phyloP scores from a whole-genome alignment of 805 yeast genomes.

The Metschnikowia matae region DNA sequence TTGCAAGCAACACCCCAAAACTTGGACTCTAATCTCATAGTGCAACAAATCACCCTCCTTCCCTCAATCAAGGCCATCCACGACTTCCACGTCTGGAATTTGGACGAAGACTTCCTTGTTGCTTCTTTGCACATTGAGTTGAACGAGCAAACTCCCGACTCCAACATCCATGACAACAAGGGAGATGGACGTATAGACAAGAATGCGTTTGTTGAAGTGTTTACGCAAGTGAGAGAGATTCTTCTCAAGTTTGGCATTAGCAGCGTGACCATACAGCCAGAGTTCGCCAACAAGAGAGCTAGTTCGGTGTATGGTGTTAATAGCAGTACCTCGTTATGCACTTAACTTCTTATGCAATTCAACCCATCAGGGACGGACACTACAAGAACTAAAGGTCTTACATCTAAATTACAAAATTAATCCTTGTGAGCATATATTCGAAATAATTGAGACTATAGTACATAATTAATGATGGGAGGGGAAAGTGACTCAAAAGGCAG shows the following conservation, averaged over 20 bases:
- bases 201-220: conserved; percentile 55
- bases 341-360: not conserved
- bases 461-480: conserved; percentile 1
- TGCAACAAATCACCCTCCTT: conserved; percentile 60
- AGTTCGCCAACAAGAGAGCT: conserved; percentile 44
- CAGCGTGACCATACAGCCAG: conserved; percentile 95
- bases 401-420: not conserved
- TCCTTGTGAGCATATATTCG: not conserved
- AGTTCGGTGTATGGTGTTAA: conserved; percentile 29
- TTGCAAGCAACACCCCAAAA: conserved; percentile 91
- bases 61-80: conserved; percentile 81
- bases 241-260: conserved; percentile 84
- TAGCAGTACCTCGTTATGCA: conserved; percentile 15
- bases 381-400: not conserved
- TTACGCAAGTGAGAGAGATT: conserved; percentile 69
- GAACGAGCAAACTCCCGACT: conserved; percentile 16
- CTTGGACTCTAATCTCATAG: conserved; percentile 70
- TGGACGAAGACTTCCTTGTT: conserved; percentile 79
- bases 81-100: conserved; percentile 95
- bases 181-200: conserved; percentile 48
- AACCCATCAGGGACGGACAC: not conserved
- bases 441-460: not conserved
- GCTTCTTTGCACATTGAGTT: conserved; percentile 89
- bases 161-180: conserved; percentile 34
- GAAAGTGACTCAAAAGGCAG: not conserved